phyloP scores from a whole-genome alignment of 352 stramenopile species.

The Pythium coloratum region DNA sequence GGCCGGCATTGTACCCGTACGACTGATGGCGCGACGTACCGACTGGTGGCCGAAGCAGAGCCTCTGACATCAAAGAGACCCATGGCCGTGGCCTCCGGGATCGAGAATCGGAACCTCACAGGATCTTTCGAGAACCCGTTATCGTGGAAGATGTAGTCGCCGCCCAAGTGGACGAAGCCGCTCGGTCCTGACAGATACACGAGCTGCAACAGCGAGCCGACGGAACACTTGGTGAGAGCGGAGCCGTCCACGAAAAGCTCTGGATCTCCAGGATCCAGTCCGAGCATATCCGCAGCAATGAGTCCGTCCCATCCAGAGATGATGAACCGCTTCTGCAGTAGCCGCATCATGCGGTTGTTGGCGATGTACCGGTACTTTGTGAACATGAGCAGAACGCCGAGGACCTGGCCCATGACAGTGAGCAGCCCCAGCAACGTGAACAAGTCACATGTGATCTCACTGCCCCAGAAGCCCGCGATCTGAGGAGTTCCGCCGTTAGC shows the following conservation, averaged over 20 bases:
- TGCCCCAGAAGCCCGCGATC: slow-evolving; percentile 49
- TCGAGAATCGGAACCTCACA: slow-evolving; percentile 32
- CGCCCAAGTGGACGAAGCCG: slow-evolving; percentile 38
- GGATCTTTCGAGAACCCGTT: slow-evolving; percentile 36
- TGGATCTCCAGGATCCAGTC: slow-evolving; percentile 40
- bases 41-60: neutral
- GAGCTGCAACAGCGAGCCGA: slow-evolving; percentile 44
- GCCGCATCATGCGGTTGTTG: slow-evolving; percentile 43
- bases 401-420: slow-evolving; percentile 26
- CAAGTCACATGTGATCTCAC: slow-evolving; percentile 56
- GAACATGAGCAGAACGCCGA: slow-evolving; percentile 29
- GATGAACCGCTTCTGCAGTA: slow-evolving; percentile 48
- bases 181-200: slow-evolving; percentile 50
- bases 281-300: slow-evolving; percentile 34
- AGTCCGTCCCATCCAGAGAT: slow-evolving; percentile 51
- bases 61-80: slow-evolving; percentile 22
- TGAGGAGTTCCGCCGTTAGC: slow-evolving; percentile 38
- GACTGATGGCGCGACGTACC: neutral
- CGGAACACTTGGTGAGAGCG: slow-evolving; percentile 35
- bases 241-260: slow-evolving; percentile 24
- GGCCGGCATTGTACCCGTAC: neutral
- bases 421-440: slow-evolving; percentile 38
- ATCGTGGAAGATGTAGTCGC: slow-evolving; percentile 49
- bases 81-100: slow-evolving; percentile 36
- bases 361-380: slow-evolving; percentile 39